phyloP scores from a whole-genome alignment of 1,284 basidiomycete genomes.

The Ceratobasidium sp. region DNA sequence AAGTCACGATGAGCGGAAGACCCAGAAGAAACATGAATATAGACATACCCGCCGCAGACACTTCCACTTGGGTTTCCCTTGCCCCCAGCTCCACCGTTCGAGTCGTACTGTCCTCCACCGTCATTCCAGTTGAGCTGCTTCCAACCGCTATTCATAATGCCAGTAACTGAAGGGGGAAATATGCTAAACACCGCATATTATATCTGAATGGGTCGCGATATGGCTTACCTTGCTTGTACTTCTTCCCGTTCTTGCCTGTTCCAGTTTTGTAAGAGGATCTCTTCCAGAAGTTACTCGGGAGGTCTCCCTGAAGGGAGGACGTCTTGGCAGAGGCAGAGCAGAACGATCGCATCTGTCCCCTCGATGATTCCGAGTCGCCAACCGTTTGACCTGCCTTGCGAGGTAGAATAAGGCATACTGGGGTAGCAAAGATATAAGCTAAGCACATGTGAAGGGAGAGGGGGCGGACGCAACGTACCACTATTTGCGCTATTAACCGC shows the following conservation, averaged over 20 bases:
- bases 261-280: conserved; percentile 44
- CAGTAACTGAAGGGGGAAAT: conserved; percentile 39
- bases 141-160: conserved; percentile 34
- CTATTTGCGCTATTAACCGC: conserved; percentile 3
- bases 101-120: conserved; percentile 47
- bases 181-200: not conserved
- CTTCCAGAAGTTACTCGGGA: conserved; percentile 47
- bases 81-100: conserved; percentile 54
- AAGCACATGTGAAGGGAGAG: not conserved
- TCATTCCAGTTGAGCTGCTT: conserved; percentile 49
- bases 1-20: not conserved
- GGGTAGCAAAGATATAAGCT: not conserved
- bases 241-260: conserved; percentile 47
- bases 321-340: conserved; percentile 44
- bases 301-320: conserved; percentile 30
- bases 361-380: conserved; percentile 47
- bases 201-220: not conserved
- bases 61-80: conserved; percentile 53
- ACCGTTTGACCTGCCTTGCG: conserved; percentile 47
- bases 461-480: conserved; percentile 6
- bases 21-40: not conserved
- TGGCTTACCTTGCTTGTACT: conserved; percentile 41
- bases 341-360: conserved; percentile 47
- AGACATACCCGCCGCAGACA: conserved; percentile 50
- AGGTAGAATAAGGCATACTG: conserved; percentile 43